Evolutionary conservation across 257 asterid genomes (phyloP), one percentile per base, ranked within the genome.

Genomic region (Jacaranda mimosifolia): DNA sequence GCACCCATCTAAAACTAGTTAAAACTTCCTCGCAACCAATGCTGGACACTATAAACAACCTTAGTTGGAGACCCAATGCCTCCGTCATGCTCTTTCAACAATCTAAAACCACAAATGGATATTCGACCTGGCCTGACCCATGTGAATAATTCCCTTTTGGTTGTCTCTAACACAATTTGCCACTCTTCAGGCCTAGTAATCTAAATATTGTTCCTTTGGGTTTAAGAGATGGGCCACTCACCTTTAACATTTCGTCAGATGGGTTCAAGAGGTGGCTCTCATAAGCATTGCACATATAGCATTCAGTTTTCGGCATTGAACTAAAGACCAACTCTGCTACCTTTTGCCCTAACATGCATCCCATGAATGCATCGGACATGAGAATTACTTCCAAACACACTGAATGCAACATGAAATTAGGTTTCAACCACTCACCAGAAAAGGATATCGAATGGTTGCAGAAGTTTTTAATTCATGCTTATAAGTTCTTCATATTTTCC

Each of bases 401-500:
- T 46, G 21, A 48, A 48, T 48, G 51, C 59, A 70, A n/a, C 12
- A 55, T 51, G 63, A 38, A 19, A 19, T 26, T 68, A 39, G 60
- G 63, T 9, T 9, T 32, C 52, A 53, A 70, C 51, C 51, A 36
- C 35, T 70, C 8, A 38, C 65, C 38, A 15, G n/a, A 68, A 68
- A 14, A 46, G 63, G 63, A 69, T 19, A 49, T 69, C 48, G 43
- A 26, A 43, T 11, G 38, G 32, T 42, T 67, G 56, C 60, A 12
- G 6, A 19, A 14, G 21, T 10, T 49, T 67, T 19, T 59, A 7
- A 21, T 14, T 21, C 62, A 68, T 19, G 42, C 42, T 56, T 40
- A 18, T 70, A 70, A 36, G 73, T 43, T 49, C 8, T 60, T 26
- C 18, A 46, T 6, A 19, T 60, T 73, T 70, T 60, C 18, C 69